phyloP scores from a whole-genome alignment of 306 rosid species.

The Gleditsia sinensis region DNA sequence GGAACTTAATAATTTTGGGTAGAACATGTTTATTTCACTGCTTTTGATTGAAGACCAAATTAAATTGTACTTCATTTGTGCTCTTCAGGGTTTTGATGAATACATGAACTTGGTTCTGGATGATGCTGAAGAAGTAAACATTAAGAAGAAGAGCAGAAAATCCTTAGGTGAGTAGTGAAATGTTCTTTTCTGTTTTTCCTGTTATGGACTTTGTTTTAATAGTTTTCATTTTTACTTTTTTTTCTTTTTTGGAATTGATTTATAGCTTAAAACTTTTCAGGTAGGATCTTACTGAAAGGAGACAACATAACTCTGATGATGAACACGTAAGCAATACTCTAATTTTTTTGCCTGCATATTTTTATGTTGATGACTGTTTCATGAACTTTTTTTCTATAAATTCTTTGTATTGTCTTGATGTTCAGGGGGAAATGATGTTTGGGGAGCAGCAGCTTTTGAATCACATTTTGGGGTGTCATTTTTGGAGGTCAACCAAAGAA shows the following conservation, averaged over 20 bases:
- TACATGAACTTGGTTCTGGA: conserved; percentile 78
- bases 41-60: background rate
- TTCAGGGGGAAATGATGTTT: conserved; percentile 55
- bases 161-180: conserved; percentile 39
- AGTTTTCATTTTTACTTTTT: background rate
- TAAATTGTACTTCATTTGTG: background rate
- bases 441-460: background rate
- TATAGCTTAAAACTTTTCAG: conserved; percentile 36
- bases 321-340: conserved; percentile 57
- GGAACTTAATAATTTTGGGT: background rate
- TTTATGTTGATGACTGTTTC: background rate
- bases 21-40: background rate
- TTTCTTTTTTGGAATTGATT: background rate
- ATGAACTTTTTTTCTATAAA: background rate
- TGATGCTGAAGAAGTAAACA: conserved; percentile 72
- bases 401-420: background rate
- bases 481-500: background rate
- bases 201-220: background rate
- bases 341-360: background rate
- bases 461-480: background rate
- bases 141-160: conserved; percentile 70
- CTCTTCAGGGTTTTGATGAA: conserved; percentile 67
- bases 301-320: conserved; percentile 80
- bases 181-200: background rate
- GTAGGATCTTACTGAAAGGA: conserved; percentile 74